Base-by-base conservation (phyloP, 2,329 filamentous ascomycete genomes). In the Hypoxylon sp. region DNA sequence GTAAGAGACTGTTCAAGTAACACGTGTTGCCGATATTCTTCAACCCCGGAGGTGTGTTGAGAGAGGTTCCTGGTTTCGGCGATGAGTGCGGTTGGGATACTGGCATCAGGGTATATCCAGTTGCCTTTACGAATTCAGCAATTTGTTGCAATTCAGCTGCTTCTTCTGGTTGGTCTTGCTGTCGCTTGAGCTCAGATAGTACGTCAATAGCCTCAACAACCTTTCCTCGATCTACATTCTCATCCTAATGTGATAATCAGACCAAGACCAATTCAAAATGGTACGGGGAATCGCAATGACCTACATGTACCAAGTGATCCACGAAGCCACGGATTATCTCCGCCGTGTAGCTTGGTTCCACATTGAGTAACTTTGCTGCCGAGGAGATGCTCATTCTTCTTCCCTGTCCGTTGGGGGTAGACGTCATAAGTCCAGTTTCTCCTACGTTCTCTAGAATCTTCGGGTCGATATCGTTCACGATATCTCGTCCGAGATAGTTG, bases 11-110 rank as follows among this genome's bases (percentile, higher is more conserved):
- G 82, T 99, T 99, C 60, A 99, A 85, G 75, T 99, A 99, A 79
- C 96, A 99, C 0, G 97, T 99, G 75, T 99, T 99, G 65, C 96
- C 94, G 63, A 98, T 97, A 73, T 98, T 99, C 69, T 90, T 87
- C 5, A 98, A 85, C 0, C 96, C 96, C 21, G 97, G 92, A 0
- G 96, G 96, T 79, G 93, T 89, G 30, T 87, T 83, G 50, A 80
- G 74, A 60, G 82, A 75, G 13, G 76, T 75, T 2, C 74, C 60
- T 48, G 67, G 52, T 23, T 65, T 65, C 38, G 63, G 41, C 19
- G 53, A 41, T 17, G 60, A 32, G 14, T 52, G 61, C n/a, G 60
- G 55, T 41, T 69, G 60, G 58, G 75, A 68, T 10, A 38, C 17
- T 13, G 58, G 7, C 19, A 49, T 21, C 25, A 53, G 65, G n/a